Base-by-base conservation (phyloP, 768 basidiomycete species). In the Kwoniella sp. region DNA sequence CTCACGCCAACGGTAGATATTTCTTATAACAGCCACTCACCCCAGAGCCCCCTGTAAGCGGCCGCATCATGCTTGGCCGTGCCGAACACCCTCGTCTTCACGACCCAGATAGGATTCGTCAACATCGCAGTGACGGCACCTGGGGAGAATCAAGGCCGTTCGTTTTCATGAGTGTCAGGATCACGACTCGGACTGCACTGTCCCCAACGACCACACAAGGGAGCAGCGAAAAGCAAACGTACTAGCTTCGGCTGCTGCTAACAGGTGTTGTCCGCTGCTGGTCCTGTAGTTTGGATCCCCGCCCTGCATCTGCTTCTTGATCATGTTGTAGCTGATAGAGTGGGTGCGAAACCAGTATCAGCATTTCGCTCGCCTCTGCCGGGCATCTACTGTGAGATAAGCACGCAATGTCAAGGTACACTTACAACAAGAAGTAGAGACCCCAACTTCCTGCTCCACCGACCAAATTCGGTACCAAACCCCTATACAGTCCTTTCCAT, bases 371-470 rank as follows among this genome's bases (percentile, higher is more conserved):
- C 20, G 38, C 38, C 38, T 50, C 25, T 22, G n/a, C n/a, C n/a
- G n/a, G n/a, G n/a, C n/a, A n/a, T n/a, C n/a, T n/a, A n/a, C n/a
- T n/a, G n/a, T n/a, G 12, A 45, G 48, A 51, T n/a, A 13, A 37
- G 34, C 34, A 37, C 55, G 28, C 11, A 26, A 41, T 15, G 23
- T 41, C 17, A 20, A 34, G n/a, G 5, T 38, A 1, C 4, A 86
- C 92, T 82, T 78, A 97, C 96, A 96, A 95, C 68, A 95, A 86
- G 82, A 99, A 99, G 82, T 99, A 99, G 26, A 97, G 82, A 0
- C 96, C 96, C 96, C 96, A 99, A 73, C 92, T 94, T 8, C 89
- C 88, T 22, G 94, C 93, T 70, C 97, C 97, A 13, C 95, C 96
- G 0, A 91, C 91, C 65, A 97, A 85, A 80, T 98, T 99, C 1